A percentile compares a stretch with the other conserved stretches of the same genome.
Evolutionary conservation across 768 basidiomycete genomes (phyloP).

Genomic region (Calvatia gigantea): DNA sequence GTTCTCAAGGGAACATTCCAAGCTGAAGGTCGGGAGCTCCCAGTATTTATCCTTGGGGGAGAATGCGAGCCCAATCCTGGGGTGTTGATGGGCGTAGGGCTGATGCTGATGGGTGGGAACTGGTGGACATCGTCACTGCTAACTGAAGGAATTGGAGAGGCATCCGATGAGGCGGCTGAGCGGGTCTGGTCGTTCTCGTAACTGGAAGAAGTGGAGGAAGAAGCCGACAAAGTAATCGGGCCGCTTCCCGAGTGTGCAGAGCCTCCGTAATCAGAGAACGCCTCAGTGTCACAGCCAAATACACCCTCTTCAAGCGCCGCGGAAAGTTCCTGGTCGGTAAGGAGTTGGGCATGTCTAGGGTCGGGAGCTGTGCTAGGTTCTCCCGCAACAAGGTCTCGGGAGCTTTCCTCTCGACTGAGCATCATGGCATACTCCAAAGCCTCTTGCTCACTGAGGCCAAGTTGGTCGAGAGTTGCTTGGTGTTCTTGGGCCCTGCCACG

Average conservation of each 20-base stretch:
- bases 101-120: constrained; percentile 25
- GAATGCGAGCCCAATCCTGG: constrained; percentile 16
- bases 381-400: constrained; percentile 18
- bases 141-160: not conserved
- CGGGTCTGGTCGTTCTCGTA: not conserved
- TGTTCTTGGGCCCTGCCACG: constrained; percentile 58
- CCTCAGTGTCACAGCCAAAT: constrained; percentile 50
- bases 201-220: constrained; percentile 8
- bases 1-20: constrained; percentile 37
- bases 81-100: constrained; percentile 16
- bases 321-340: constrained; percentile 11
- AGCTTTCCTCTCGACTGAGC: constrained; percentile 78
- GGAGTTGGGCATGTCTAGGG: not conserved
- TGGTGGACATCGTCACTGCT: not conserved
- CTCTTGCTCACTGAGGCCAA: constrained; percentile 72
- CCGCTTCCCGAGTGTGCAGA: constrained; percentile 4
- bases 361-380: not conserved
- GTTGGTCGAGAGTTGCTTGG: constrained; percentile 45
- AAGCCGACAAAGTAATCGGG: not conserved
- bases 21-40: constrained; percentile 25
- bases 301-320: constrained; percentile 48
- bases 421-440: constrained; percentile 79
- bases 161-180: not conserved
- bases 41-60: constrained; percentile 10
- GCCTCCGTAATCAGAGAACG: not conserved